These are phyloP conservation scores for Trapa incisa DNA, from an alignment of 345 rosid genomes.

Conservation along the genomic window DNA sequence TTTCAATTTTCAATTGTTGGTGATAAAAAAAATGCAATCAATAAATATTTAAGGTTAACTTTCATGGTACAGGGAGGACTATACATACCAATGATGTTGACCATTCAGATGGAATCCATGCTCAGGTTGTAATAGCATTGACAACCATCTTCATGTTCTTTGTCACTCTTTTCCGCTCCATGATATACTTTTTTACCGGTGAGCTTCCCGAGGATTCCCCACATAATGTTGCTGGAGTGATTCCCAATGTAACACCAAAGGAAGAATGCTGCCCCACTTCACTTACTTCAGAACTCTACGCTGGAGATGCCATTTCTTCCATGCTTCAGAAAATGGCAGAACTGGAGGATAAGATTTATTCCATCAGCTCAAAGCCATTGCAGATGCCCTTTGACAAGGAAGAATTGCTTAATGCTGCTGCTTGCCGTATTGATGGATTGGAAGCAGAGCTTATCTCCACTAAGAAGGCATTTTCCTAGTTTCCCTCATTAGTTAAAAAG, in stretches of 20 bases:
- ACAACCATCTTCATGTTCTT: slow-evolving; percentile 55
- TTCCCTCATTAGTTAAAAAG: too few relatives aligned
- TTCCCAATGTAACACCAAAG: slow-evolving; percentile 15
- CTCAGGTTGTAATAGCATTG: slow-evolving; percentile 28
- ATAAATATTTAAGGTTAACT: not conserved
- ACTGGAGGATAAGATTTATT: slow-evolving; percentile 77
- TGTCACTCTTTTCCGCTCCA: slow-evolving; percentile 35
- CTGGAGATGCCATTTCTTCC: slow-evolving; percentile 47
- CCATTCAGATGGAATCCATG: slow-evolving; percentile 36
- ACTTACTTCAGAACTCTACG: slow-evolving; percentile 28
- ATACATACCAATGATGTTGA: slow-evolving; percentile 26
- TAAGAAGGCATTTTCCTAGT: slow-evolving; percentile 48
- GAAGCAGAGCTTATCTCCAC: slow-evolving; percentile 98
- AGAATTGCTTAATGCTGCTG: slow-evolving; percentile 89
- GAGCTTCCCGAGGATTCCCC: slow-evolving; percentile 30
- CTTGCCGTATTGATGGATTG: slow-evolving; percentile 87
- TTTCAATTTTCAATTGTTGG: not conserved
- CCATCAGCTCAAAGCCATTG: slow-evolving; percentile 66
- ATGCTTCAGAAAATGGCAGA: slow-evolving; percentile 68
- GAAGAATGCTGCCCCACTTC: slow-evolving; percentile 53
- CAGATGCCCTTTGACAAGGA: slow-evolving; percentile 96
- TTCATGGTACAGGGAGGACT: slow-evolving; percentile 23
- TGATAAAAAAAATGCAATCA: not conserved
- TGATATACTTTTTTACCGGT: slow-evolving; percentile 28
- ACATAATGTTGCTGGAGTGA: slow-evolving; percentile 24